Evolutionary conservation across 2,329 filamentous ascomycete species (phyloP).

Genomic region (Ambrosiella xylebori): DNA sequence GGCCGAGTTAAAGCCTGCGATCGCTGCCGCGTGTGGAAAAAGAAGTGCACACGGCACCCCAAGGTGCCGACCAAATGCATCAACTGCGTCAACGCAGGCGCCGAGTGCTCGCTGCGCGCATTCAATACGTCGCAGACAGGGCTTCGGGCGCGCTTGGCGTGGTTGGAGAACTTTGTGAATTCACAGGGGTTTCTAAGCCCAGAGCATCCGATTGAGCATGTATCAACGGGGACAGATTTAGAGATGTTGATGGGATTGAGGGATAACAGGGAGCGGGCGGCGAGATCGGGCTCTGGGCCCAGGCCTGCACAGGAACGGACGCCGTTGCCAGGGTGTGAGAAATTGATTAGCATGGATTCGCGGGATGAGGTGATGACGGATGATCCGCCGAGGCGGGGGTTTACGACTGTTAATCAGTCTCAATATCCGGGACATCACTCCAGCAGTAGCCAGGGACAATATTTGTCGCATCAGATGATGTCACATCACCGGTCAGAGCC

Average conservation of each 20-base stretch:
- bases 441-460: background rate
- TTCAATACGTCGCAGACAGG: conserved; percentile 7
- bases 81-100: conserved; percentile 9
- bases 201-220: conserved; percentile 6
- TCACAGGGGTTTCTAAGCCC: background rate
- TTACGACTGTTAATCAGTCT: background rate
- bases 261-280: background rate
- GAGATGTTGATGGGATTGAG: background rate
- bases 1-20: conserved; percentile 9
- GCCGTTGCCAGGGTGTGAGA: background rate
- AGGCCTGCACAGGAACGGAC: background rate
- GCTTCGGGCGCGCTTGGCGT: background rate
- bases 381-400: background rate
- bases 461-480: background rate
- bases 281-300: background rate
- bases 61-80: conserved; percentile 6
- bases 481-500: background rate
- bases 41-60: conserved; percentile 7
- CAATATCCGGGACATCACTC: background rate
- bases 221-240: conserved; percentile 5
- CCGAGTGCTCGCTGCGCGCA: conserved; percentile 7
- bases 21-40: conserved; percentile 8
- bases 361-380: background rate
- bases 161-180: conserved; percentile 7
- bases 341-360: background rate